These are phyloP conservation scores for Magnusiomyces suaveolens DNA, from an alignment of 1,139 yeast genomes.

Conservation along the genomic window DNA sequence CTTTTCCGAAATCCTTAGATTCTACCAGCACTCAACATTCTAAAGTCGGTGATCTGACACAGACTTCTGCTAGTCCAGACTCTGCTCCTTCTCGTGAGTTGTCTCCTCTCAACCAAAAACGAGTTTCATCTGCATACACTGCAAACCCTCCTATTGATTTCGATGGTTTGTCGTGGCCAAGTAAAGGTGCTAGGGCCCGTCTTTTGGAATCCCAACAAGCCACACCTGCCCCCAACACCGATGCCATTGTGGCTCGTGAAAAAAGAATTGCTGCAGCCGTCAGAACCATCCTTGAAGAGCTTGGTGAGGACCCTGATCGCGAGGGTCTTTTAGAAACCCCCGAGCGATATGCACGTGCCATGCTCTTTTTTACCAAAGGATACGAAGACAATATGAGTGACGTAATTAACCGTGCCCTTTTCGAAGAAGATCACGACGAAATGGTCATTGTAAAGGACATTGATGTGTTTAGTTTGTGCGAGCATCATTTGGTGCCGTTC, in stretches of 20 bases:
- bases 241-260: constrained; percentile 54
- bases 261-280: constrained; percentile 77
- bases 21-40: too few relatives aligned
- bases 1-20: too few relatives aligned
- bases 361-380: constrained; percentile 91
- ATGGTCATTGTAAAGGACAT: constrained; percentile 97
- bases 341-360: constrained; percentile 90
- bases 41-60: too few relatives aligned
- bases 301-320: constrained; percentile 84
- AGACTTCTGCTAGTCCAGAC: too few relatives aligned
- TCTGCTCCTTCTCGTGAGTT: neutral
- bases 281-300: constrained; percentile 64
- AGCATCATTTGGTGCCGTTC: constrained; percentile 95
- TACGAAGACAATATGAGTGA: constrained; percentile 76
- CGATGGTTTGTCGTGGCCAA: constrained; percentile 93
- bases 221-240: constrained; percentile 26
- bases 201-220: constrained; percentile 39
- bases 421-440: constrained; percentile 97
- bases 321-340: constrained; percentile 94
- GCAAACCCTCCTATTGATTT: constrained; percentile 76
- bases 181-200: constrained; percentile 71
- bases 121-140: constrained; percentile 79
- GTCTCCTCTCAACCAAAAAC: constrained; percentile 16
- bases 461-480: constrained; percentile 85
- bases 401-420: constrained; percentile 89